phyloP scores from a whole-genome alignment of 441 rosid genomes.

The Pelargonium fulgidum region DNA sequence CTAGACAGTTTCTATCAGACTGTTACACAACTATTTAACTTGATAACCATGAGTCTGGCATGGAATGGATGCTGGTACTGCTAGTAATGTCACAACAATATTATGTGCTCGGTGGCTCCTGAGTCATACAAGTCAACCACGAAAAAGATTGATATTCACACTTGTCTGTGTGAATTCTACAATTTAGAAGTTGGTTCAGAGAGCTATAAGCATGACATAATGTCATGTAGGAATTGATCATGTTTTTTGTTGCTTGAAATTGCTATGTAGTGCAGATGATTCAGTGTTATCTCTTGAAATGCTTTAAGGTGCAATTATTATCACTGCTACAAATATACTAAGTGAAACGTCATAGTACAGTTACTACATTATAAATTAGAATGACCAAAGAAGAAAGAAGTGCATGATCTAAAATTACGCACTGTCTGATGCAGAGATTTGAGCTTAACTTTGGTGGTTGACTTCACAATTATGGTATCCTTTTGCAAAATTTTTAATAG shows the following conservation, averaged over 20 bases:
- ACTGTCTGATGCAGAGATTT: not conserved
- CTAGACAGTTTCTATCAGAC: conserved; percentile 7
- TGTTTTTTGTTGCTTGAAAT: conserved; percentile 3
- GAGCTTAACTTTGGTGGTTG: not conserved
- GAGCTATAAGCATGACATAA: not conserved
- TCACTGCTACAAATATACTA: too few species aligned
- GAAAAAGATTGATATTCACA: conserved; percentile 4
- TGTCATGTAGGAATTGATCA: not conserved
- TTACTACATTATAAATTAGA: too few species aligned
- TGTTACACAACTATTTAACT: conserved; percentile 1
- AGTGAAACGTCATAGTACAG: too few species aligned
- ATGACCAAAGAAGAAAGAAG: too few species aligned
- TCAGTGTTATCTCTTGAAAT: too few species aligned
- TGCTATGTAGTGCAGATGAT: not conserved
- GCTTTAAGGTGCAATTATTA: too few species aligned
- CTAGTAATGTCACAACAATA: not conserved
- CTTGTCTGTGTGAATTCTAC: not conserved
- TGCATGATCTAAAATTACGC: too few species aligned
- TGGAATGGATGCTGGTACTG: conserved; percentile 2
- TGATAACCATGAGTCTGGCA: not conserved
- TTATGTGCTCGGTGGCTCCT: not conserved
- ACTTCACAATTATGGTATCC: not conserved
- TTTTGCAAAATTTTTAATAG: not conserved
- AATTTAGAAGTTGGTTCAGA: not conserved
- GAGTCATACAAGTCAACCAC: not conserved